Conservation (phyloP, 2,329 filamentous ascomycete species). For the Plenodomus tracheiphilus region DNA sequence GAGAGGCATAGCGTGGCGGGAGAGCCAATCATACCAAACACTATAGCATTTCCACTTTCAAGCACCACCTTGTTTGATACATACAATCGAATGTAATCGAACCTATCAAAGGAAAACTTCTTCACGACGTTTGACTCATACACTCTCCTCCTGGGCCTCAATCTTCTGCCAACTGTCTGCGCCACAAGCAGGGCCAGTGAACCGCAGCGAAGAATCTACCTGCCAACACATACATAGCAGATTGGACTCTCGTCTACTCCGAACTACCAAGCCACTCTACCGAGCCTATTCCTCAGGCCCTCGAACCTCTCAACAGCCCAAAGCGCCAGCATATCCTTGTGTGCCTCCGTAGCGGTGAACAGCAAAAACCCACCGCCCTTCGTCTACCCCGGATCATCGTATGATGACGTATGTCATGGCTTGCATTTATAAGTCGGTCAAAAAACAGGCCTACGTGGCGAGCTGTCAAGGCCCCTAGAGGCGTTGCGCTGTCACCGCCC, state of each 20-base stretch:
- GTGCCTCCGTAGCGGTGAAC: conserved; percentile 32
- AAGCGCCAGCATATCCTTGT: conserved; percentile 22
- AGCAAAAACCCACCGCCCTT: conserved; percentile 24
- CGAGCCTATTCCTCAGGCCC: neutral
- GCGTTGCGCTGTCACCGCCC: conserved; percentile 28
- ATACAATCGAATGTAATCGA: conserved; percentile 2
- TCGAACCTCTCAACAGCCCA: conserved; percentile 21
- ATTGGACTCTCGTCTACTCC: neutral
- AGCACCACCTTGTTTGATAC: conserved; percentile 11
- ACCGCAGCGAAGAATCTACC: neutral
- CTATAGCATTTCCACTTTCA: neutral
- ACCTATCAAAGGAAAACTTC: conserved; percentile 5
- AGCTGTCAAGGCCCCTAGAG: conserved; percentile 14
- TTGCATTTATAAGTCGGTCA: conserved; percentile 27
- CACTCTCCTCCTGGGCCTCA: neutral
- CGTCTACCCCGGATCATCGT: conserved; percentile 26
- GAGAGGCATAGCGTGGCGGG: conserved; percentile 29
- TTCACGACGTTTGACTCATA: conserved; percentile 1
- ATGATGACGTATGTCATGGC: conserved; percentile 31
- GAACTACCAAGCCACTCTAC: neutral
- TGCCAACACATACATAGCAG: neutral
- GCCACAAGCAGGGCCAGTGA: neutral
- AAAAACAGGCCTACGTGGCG: conserved; percentile 27
- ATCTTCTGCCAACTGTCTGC: neutral
- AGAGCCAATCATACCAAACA: conserved; percentile 17